Evolutionary conservation across 2,329 filamentous ascomycete genomes (phyloP).

Genomic region (Clarireedia homoeocarpa): DNA sequence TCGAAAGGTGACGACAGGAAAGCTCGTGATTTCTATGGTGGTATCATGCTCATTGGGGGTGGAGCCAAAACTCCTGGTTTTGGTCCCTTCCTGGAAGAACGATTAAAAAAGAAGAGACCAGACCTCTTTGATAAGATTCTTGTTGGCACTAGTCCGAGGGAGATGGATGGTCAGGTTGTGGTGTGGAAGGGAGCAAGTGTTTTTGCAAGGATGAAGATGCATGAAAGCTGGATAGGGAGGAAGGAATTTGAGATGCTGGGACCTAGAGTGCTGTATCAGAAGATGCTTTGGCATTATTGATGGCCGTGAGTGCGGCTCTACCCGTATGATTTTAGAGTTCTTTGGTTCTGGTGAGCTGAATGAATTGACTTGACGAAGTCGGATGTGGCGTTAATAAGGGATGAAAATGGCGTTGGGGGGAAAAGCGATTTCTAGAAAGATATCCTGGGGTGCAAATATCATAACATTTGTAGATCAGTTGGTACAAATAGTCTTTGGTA

Average conservation of each 20-base stretch:
- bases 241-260: constrained; percentile 85
- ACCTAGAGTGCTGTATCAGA: constrained; percentile 74
- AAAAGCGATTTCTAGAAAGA: no score
- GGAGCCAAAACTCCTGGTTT: constrained; percentile 76
- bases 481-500: no score
- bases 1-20: constrained; percentile 87
- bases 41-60: constrained; percentile 86
- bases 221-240: constrained; percentile 89
- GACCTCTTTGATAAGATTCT: constrained; percentile 54
- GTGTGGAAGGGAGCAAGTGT: constrained; percentile 97
- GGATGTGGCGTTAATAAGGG: no score
- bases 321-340: no score
- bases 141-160: constrained; percentile 67
- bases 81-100: constrained; percentile 74
- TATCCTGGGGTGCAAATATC: no score
- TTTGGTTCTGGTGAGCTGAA: no score
- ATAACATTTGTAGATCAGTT: no score
- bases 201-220: constrained; percentile 76
- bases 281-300: constrained; percentile 42
- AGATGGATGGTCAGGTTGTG: constrained; percentile 96
- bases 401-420: no score
- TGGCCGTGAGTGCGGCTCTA: background rate
- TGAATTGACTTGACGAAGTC: no score
- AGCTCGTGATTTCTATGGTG: constrained; percentile 78
- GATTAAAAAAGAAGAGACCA: constrained; percentile 58